Evolutionary conservation across 176 grass and related monocot species (phyloP).

Genomic region (Avena atlantica): DNA sequence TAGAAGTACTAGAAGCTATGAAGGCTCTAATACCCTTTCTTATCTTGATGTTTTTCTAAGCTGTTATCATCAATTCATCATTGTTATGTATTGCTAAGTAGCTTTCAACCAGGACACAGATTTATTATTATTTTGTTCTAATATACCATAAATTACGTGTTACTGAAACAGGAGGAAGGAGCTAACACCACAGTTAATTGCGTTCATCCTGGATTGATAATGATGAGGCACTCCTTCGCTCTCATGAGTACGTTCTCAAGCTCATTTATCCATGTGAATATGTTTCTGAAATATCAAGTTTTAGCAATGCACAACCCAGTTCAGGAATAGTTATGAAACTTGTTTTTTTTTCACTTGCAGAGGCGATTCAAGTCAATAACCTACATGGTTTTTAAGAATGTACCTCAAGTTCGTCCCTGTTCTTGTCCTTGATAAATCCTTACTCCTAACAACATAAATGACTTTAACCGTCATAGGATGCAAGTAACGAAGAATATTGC

Average conservation of each 20-base stretch:
- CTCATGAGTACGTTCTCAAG: constrained; percentile 71
- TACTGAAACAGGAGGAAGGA: constrained; percentile 73
- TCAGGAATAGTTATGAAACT: constrained; percentile 3
- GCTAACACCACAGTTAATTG: constrained; percentile 82
- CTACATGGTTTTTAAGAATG: constrained; percentile 81
- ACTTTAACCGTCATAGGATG: background rate
- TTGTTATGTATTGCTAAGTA: background rate
- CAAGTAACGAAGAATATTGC: too few species aligned
- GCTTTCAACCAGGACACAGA: background rate
- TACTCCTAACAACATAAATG: background rate
- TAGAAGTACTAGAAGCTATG: background rate
- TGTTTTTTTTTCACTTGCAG: constrained; percentile 50
- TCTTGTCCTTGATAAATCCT: constrained; percentile 7
- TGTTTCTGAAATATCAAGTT: constrained; percentile 9
- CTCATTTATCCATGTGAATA: background rate
- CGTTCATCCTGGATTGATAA: constrained; percentile 95
- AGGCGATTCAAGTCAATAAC: constrained; percentile 58
- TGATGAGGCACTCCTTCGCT: constrained; percentile 86
- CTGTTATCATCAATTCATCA: background rate
- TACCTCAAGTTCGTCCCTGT: constrained; percentile 66
- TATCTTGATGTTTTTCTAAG: background rate
- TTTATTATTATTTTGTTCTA: constrained; percentile 1
- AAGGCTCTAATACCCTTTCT: background rate
- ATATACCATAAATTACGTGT: background rate
- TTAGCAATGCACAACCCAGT: background rate